Percentiles rank a stretch among this genome's conserved stretches.
Conservation (phyloP, 306 rosid species). For the Mucuna pruriens region DNA sequence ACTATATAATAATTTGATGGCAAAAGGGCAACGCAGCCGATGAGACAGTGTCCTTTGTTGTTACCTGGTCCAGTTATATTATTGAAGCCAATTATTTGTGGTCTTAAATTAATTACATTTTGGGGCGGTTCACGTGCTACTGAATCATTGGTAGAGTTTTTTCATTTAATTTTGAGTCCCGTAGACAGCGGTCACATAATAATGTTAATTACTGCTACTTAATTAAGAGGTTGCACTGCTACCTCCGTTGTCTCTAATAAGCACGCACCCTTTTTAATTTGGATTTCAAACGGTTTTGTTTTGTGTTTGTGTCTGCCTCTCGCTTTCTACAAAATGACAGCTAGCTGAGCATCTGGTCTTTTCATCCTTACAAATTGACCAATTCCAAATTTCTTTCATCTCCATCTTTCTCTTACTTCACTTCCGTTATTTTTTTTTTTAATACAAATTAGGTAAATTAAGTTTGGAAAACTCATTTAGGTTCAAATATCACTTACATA, state of each 20-base stretch:
- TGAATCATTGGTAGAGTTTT: slow-evolving; percentile 10
- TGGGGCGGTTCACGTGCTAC: slow-evolving; percentile 55
- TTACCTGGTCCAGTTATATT: slow-evolving; percentile 37
- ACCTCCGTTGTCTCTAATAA: not conserved
- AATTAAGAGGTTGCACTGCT: not conserved
- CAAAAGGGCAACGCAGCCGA: not conserved
- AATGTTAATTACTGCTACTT: slow-evolving; percentile 19
- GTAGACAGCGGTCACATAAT: not conserved
- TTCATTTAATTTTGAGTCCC: slow-evolving; percentile 21
- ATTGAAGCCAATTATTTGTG: slow-evolving; percentile 38
- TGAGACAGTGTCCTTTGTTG: slow-evolving; percentile 10
- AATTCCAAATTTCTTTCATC: slow-evolving; percentile 30
- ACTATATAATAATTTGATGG: too few species aligned
- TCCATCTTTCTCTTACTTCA: not conserved
- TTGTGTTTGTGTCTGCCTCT: slow-evolving; percentile 18
- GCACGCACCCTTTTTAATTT: not conserved
- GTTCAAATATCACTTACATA: too few species aligned
- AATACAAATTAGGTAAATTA: too few species aligned
- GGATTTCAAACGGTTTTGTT: not conserved
- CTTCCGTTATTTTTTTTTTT: too few species aligned
- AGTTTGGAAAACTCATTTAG: too few species aligned
- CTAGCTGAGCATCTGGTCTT: slow-evolving; percentile 24
- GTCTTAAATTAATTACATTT: slow-evolving; percentile 20
- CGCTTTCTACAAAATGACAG: slow-evolving; percentile 45
- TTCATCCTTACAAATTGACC: slow-evolving; percentile 43